A percentile compares a stretch with the other conserved stretches of the same genome.
Conservation (phyloP, 78 protist species). For the Dictyostelium purpureum region DNA sequence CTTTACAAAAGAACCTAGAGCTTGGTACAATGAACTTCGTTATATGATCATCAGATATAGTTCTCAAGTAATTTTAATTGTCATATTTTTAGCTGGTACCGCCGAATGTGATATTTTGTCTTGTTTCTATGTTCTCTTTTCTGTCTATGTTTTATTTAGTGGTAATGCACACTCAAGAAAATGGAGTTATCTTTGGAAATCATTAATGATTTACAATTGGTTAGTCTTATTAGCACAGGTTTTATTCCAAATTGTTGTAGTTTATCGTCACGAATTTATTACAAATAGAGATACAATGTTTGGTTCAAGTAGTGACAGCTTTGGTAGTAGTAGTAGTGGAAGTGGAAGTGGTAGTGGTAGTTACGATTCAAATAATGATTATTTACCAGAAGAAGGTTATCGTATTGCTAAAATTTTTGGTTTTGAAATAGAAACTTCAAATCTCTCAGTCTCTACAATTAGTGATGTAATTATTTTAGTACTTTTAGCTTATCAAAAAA, state of each 20-base stretch:
- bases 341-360: neutral
- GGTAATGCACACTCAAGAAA: slow-evolving; percentile 54
- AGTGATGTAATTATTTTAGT: slow-evolving; percentile 66
- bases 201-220: slow-evolving; percentile 49
- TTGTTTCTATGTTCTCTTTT: slow-evolving; percentile 31
- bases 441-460: slow-evolving; percentile 3
- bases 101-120: slow-evolving; percentile 46
- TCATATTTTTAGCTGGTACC: slow-evolving; percentile 44
- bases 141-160: slow-evolving; percentile 36
- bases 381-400: neutral
- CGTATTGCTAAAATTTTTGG: slow-evolving; percentile 22
- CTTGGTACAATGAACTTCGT: slow-evolving; percentile 38
- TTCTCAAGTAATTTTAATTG: slow-evolving; percentile 40
- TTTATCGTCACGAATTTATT: neutral
- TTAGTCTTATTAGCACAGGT: slow-evolving; percentile 27
- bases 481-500: slow-evolving; percentile 50
- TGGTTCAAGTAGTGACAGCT: neutral
- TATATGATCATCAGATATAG: slow-evolving; percentile 38
- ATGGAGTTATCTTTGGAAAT: slow-evolving; percentile 59
- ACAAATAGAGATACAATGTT: neutral
- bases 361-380: neutral
- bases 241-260: slow-evolving; percentile 24
- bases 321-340: neutral
- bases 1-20: slow-evolving; percentile 51
- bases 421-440: neutral